Evolutionary conservation across 169 alveolate genomes (phyloP), one percentile per base, ranked within the genome.

Genomic region (Amoebophrya sp.): DNA sequence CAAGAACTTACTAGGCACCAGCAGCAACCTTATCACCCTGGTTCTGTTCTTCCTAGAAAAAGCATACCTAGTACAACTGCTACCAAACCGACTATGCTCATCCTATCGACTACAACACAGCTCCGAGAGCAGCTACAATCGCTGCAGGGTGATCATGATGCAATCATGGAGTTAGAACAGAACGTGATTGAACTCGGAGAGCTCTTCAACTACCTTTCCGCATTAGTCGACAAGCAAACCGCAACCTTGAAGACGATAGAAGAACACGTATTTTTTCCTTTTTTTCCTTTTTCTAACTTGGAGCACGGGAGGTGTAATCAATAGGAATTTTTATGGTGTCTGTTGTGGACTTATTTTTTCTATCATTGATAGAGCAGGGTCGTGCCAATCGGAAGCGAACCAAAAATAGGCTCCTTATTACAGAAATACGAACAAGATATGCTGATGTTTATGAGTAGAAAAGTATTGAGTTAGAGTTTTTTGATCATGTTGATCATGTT

Each of bases 131-230:
- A 65, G 83, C 26, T 65, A 36, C 2, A 1, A 6, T 26, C 83
- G 33, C 18, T 65, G 83, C 83, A 65, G 83, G 83, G n/a, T 36
- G n/a, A 65, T 36, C 83, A 65, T 36, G 83, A 65, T 36, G 83
- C 83, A 6, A 65, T 65, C 38, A 1, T 65, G 83, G 83, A 65
- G 83, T 26, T 65, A 18, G 83, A 65, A 26, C 83, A 65, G 83
- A 26, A 29, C 83, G 83, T 65, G 83, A 29, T 65, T 29, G 83
- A 65, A 36, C 26, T 65, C 3, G 1, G 2, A 29, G 83, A 65
- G 83, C 83, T 65, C 38, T 65, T 65, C 83, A 0, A 26, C 83
- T 65, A 65, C 83, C 83, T 65, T 36, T 65, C 83, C 83, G 83
- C 83, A 26, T 36, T 65, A 29, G 83, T 65, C 2, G 83, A 65